A percentile compares a stretch with the other conserved stretches of the same genome.
phyloP scores from a whole-genome alignment of 2,329 filamentous ascomycete species.

The Ophiognomonia clavigignenti-juglandacearum region DNA sequence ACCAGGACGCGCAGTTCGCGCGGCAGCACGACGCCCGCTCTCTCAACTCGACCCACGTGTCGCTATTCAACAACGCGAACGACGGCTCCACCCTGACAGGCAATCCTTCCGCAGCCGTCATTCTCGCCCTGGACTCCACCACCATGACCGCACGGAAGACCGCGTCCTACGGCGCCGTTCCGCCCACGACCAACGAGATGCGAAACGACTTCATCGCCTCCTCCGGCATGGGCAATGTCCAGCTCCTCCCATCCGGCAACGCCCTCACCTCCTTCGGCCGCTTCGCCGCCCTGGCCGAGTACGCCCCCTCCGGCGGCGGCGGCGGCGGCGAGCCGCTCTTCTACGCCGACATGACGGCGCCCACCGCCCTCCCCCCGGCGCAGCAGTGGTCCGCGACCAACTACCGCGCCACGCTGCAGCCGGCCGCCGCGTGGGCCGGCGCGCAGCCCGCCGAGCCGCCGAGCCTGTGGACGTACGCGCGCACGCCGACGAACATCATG shows the following conservation, averaged over 20 bases:
- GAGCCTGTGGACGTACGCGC: constrained; percentile 9
- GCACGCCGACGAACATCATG: constrained; percentile 2
- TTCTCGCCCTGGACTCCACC: constrained; percentile 16
- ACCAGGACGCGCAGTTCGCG: constrained; percentile 22
- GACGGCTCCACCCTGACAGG: constrained; percentile 14
- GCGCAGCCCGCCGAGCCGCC: constrained; percentile 2
- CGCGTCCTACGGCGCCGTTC: constrained; percentile 6
- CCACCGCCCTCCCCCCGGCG: neutral
- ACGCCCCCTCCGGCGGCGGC: constrained; percentile 19
- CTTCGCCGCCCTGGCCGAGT: constrained; percentile 45
- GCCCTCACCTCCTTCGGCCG: constrained; percentile 45
- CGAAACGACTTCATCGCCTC: constrained; percentile 10
- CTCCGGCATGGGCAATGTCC: constrained; percentile 21
- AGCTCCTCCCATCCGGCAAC: constrained; percentile 34
- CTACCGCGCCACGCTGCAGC: constrained; percentile 7
- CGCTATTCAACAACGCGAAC: constrained; percentile 47
- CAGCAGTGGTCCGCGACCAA: constrained; percentile 6
- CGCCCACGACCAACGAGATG: neutral
- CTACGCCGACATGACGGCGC: constrained; percentile 5
- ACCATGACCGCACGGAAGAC: constrained; percentile 9
- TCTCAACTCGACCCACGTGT: constrained; percentile 25
- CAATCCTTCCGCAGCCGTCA: constrained; percentile 11
- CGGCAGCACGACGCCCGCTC: constrained; percentile 47
- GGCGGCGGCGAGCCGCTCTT: constrained; percentile 20
- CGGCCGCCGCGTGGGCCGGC: constrained; percentile 1